phyloP scores from a whole-genome alignment of 2,329 filamentous ascomycete genomes.

The Penicillium sp. region DNA sequence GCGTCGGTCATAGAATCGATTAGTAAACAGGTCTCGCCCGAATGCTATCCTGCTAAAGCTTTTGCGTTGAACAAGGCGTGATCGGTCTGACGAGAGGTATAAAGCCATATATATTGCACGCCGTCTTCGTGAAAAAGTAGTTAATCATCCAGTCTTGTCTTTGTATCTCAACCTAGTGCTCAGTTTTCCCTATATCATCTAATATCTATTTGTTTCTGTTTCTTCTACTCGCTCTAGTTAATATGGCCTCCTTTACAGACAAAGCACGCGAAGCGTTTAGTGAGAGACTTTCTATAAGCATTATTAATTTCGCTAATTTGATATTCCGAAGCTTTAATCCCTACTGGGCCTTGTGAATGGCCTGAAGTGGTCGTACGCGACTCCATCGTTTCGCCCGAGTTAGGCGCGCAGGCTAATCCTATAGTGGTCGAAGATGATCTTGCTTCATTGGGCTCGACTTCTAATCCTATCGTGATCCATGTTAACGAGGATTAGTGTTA shows the following conservation, averaged over 20 bases:
- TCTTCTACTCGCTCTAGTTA: conserved; percentile 6
- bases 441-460: conserved; percentile 18
- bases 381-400: conserved; percentile 8
- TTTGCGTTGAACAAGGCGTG: conserved; percentile 16
- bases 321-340: conserved; percentile 15
- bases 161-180: conserved; percentile 9
- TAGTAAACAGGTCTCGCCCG: conserved; percentile 17
- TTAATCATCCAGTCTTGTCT: conserved; percentile 1
- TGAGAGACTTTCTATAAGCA: conserved; percentile 10
- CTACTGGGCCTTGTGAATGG: conserved; percentile 14
- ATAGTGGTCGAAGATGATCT: conserved; percentile 16
- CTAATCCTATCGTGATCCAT: conserved; percentile 20
- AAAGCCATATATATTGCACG: conserved; percentile 15
- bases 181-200: conserved; percentile 8
- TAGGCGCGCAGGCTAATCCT: conserved; percentile 19
- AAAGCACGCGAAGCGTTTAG: neutral
- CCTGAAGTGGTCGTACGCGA: conserved; percentile 22
- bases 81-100: conserved; percentile 19
- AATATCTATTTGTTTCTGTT: conserved; percentile 11
- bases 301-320: conserved; percentile 11
- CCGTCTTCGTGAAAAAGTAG: conserved; percentile 5
- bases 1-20: conserved; percentile 7
- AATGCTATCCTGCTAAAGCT: conserved; percentile 13
- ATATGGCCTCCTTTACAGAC: conserved; percentile 12
- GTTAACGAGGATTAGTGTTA: conserved; percentile 11